Percentiles rank a stretch among this genome's conserved stretches.
These are phyloP conservation scores for Acrodontium crateriforme DNA, from an alignment of 2,329 filamentous ascomycete species.

Conservation along the genomic window DNA sequence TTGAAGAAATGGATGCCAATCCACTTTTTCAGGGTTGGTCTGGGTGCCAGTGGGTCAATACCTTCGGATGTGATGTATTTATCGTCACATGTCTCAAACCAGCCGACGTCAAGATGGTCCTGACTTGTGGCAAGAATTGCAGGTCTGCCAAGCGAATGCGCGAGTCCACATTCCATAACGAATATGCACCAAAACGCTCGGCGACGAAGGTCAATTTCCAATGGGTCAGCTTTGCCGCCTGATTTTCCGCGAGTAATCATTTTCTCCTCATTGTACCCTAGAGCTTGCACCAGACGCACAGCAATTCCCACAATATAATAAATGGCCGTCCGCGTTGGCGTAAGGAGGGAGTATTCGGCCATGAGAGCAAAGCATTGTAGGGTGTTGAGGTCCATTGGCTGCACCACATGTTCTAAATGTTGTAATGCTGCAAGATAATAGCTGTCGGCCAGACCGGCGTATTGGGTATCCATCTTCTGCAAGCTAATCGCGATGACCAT, in stretches of 20 bases:
- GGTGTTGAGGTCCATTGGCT: constrained; percentile 79
- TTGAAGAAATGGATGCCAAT: constrained; percentile 88
- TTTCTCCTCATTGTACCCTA: constrained; percentile 77
- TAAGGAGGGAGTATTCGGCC: constrained; percentile 81
- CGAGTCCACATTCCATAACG: constrained; percentile 77
- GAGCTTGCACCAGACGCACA: constrained; percentile 73
- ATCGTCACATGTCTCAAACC: constrained; percentile 73
- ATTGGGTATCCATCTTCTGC: constrained; percentile 78
- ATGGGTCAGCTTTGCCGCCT: constrained; percentile 48
- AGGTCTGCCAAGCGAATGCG: constrained; percentile 77
- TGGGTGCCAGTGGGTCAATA: constrained; percentile 52
- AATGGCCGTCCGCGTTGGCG: constrained; percentile 78
- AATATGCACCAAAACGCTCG: constrained; percentile 78
- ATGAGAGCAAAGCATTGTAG: constrained; percentile 81
- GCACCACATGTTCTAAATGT: constrained; percentile 67
- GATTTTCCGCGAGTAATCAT: constrained; percentile 56
- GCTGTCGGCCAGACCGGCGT: constrained; percentile 85
- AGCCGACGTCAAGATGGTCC: constrained; percentile 73
- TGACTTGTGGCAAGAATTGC: constrained; percentile 70
- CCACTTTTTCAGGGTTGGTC: constrained; percentile 64
- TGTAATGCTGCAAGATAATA: constrained; percentile 86
- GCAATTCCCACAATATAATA: constrained; percentile 89
- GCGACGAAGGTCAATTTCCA: constrained; percentile 80
- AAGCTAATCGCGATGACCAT: constrained; percentile 92
- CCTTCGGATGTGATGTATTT: constrained; percentile 66